Base-by-base conservation (phyloP, 2,329 filamentous ascomycete species). In the Venturia oleaginea region DNA sequence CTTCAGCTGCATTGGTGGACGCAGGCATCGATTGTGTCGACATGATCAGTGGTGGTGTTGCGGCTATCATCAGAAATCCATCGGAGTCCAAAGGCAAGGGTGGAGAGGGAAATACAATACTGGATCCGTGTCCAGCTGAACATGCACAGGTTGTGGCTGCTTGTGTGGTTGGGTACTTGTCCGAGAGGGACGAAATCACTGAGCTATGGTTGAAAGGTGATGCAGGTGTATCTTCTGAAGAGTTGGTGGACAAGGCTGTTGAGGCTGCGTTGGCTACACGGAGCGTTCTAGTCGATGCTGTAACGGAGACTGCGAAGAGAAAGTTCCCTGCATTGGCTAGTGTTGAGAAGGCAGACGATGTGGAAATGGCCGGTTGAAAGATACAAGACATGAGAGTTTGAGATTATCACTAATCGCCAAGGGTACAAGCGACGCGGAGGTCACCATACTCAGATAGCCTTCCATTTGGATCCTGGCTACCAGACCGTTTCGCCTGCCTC, bases 11-110 rank as follows among this genome's bases (percentile, higher is more conserved):
- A 17, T 86, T 99, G 72, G 90, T 89, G 2, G 94, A 99, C 77
- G 94, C 94, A 0, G 92, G 92, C 10, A 97, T 99, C 67, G 94
- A 99, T 73, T 97, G 92, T 72, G 87, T 97, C 59, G 94, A 97
- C 77, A 84, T 93, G 38, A 88, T 97, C 22, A 85, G 89, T 37
- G 94, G 92, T 11, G 94, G 94, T 34, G 91, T 97, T 48, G 92
- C 93, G 37, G 93, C 91, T 4, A 76, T 96, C 59, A 86, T 94
- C 17, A 24, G 24, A 30, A 24, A 22, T 37, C 34, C 42, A 8
- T 10, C 30, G 22, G 76, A 71, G 65, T 71, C 73, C 57, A 66
- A n/a, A 73, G 63, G 64, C 68, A 43, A 51, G 59, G 13, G 66
- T 73, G 70, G 67, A 65, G 73, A 81, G 7, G 64, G 38, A 37